Conservation (phyloP, 352 stramenopile species). For the Pythium pectinolyticum region DNA sequence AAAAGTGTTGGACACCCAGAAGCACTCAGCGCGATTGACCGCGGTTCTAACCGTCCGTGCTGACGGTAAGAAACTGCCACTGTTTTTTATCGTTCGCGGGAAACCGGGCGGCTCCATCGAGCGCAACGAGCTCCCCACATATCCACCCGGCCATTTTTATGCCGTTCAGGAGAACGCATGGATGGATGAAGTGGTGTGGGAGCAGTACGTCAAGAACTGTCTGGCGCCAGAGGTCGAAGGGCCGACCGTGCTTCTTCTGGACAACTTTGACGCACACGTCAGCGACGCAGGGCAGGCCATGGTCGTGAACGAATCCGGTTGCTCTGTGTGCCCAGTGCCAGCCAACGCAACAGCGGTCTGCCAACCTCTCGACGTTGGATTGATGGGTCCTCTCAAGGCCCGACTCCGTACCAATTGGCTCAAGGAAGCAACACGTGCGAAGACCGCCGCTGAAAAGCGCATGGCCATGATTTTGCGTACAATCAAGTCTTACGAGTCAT, state of each 20-base stretch:
- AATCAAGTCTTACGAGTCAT: slow-evolving; percentile 2
- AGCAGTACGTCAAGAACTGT: slow-evolving; percentile 1
- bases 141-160: slow-evolving; percentile 17
- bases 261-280: slow-evolving; percentile 28
- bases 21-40: not conserved
- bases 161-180: slow-evolving; percentile 28
- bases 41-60: slow-evolving; percentile 13
- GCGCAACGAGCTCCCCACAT: slow-evolving; percentile 13
- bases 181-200: slow-evolving; percentile 21
- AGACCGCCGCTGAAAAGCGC: slow-evolving; percentile 1
- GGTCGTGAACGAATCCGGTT: slow-evolving; percentile 6
- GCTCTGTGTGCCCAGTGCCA: not conserved
- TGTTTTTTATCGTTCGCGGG: slow-evolving; percentile 24
- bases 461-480: slow-evolving; percentile 7
- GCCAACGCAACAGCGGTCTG: slow-evolving; percentile 22
- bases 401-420: slow-evolving; percentile 20
- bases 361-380: slow-evolving; percentile 22
- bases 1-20: not conserved
- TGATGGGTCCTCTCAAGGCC: slow-evolving; percentile 16
- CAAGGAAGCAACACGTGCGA: not conserved
- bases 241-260: slow-evolving; percentile 18
- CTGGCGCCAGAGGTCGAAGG: slow-evolving; percentile 7
- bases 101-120: slow-evolving; percentile 18
- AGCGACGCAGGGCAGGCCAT: slow-evolving; percentile 3
- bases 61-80: slow-evolving; percentile 25